Conservation (phyloP, 2,329 filamentous ascomycete species). For the Xylaria sp. region DNA sequence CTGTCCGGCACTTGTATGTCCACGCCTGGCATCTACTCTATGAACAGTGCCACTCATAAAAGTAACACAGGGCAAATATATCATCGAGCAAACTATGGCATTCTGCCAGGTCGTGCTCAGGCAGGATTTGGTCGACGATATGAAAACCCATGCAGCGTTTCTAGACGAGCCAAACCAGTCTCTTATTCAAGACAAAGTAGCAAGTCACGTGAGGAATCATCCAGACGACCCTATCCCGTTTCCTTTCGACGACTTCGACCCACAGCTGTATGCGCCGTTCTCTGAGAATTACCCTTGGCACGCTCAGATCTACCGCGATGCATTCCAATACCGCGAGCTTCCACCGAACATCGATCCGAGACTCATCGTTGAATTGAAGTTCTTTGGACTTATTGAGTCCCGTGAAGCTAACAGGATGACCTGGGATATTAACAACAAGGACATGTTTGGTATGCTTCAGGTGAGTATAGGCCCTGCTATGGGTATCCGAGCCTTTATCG, state of each 20-base stretch:
- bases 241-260: slow-evolving; percentile 29
- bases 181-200: neutral
- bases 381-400: neutral
- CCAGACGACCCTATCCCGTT: neutral
- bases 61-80: slow-evolving; percentile 37
- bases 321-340: slow-evolving; percentile 42
- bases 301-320: slow-evolving; percentile 45
- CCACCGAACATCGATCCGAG: slow-evolving; percentile 38
- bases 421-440: slow-evolving; percentile 33
- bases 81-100: slow-evolving; percentile 43
- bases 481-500: too few species aligned
- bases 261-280: slow-evolving; percentile 35
- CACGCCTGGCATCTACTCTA: neutral
- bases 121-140: slow-evolving; percentile 27
- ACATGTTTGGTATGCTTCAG: slow-evolving; percentile 44
- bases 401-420: neutral
- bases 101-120: slow-evolving; percentile 45
- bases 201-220: neutral
- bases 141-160: neutral
- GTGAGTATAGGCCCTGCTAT: slow-evolving; percentile 1
- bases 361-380: slow-evolving; percentile 20
- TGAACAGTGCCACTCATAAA: neutral
- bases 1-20: neutral
- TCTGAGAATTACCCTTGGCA: slow-evolving; percentile 41
- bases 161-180: neutral